phyloP scores from a whole-genome alignment of 2,329 filamentous ascomycete species.

The Aspergillus sp. region DNA sequence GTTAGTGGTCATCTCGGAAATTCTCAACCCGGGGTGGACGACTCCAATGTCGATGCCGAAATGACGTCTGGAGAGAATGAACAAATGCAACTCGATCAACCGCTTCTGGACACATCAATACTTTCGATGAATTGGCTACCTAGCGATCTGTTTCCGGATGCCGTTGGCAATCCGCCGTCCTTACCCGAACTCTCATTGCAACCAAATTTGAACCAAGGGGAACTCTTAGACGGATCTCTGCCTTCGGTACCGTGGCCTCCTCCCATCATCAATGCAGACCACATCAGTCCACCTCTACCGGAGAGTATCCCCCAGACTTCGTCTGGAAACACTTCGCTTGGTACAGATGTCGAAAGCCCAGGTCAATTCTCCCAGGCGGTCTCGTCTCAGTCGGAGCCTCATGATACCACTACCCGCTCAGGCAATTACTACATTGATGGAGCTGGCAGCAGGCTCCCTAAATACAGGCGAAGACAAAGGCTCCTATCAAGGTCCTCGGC shows the following conservation, averaged over 20 bases:
- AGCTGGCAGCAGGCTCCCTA: constrained; percentile 16
- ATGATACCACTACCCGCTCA: constrained; percentile 13
- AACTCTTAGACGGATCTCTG: constrained; percentile 10
- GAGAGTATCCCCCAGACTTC: constrained; percentile 12
- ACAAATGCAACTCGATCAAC: constrained; percentile 14
- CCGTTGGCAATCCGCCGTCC: constrained; percentile 8
- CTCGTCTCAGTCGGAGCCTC: constrained; percentile 14
- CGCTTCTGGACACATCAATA: constrained; percentile 18
- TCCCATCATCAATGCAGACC: constrained; percentile 12
- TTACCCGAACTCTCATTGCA: constrained; percentile 8
- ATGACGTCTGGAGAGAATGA: constrained; percentile 11
- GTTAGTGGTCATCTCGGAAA: constrained; percentile 6
- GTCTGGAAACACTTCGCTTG: constrained; percentile 11
- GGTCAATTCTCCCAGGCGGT: constrained; percentile 10
- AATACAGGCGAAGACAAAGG: constrained; percentile 14
- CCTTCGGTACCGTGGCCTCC: constrained; percentile 19
- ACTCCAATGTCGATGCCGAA: constrained; percentile 9
- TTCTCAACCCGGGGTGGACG: constrained; percentile 5
- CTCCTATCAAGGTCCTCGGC: constrained; percentile 9
- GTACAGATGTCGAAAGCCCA: constrained; percentile 12
- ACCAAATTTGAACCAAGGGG: constrained; percentile 8
- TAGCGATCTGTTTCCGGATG: constrained; percentile 18
- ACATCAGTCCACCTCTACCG: constrained; percentile 8
- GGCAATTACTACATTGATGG: constrained; percentile 21
- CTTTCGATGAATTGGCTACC: constrained; percentile 31